Percentiles rank a stretch among this genome's conserved stretches.
Conservation (phyloP, 768 basidiomycete species). For the Ramaria sp. region DNA sequence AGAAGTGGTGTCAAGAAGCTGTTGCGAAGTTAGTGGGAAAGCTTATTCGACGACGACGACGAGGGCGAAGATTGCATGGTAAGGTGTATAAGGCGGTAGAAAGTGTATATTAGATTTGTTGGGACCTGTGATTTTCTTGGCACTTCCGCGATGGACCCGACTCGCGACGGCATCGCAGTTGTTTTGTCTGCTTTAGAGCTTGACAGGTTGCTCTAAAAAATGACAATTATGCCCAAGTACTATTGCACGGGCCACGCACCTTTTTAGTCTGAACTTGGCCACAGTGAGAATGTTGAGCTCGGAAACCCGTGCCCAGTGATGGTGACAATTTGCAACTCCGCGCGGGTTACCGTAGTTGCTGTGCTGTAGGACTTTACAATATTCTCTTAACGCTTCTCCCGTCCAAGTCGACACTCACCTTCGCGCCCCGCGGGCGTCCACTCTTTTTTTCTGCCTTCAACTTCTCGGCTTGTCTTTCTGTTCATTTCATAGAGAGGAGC, state of each 20-base stretch:
- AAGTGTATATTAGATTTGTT: constrained; percentile 29
- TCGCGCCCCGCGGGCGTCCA: constrained; percentile 39
- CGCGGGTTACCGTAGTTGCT: neutral
- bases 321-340: constrained; percentile 1
- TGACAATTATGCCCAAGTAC: too few relatives aligned
- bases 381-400: constrained; percentile 10
- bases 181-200: too few relatives aligned
- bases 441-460: constrained; percentile 14
- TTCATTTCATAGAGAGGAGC: constrained; percentile 4
- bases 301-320: neutral
- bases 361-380: neutral
- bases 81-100: constrained; percentile 85
- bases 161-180: too few relatives aligned
- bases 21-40: constrained; percentile 47
- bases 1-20: constrained; percentile 57
- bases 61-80: constrained; percentile 38
- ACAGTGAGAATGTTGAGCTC: too few relatives aligned
- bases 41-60: constrained; percentile 31
- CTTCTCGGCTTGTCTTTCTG: constrained; percentile 6
- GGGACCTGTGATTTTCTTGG: neutral
- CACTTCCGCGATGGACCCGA: too few relatives aligned
- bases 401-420: constrained; percentile 31
- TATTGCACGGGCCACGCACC: too few relatives aligned
- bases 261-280: too few relatives aligned
- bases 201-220: too few relatives aligned